Conservation (phyloP, 148 eudicot genomes). For the Heliosperma pusillum region DNA sequence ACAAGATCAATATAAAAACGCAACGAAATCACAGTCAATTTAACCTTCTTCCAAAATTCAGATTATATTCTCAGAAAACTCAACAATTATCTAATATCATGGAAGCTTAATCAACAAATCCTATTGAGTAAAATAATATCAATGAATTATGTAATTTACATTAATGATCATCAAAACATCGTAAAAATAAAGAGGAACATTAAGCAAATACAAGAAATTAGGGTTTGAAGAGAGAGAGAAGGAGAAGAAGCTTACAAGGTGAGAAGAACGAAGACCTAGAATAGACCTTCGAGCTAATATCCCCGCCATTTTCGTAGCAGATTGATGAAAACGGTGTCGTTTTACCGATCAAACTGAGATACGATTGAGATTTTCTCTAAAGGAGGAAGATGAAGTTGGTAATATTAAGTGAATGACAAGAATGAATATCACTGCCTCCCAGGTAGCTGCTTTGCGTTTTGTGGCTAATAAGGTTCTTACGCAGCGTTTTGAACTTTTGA, state of each 20-base stretch:
- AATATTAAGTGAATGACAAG: neutral
- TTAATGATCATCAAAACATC: neutral
- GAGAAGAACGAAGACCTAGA: slow-evolving; percentile 53
- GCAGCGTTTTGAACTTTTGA: neutral
- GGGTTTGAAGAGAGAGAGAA: slow-evolving; percentile 19
- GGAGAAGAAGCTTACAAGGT: slow-evolving; percentile 41
- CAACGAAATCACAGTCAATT: neutral
- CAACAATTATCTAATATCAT: neutral
- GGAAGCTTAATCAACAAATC: neutral
- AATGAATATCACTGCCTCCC: slow-evolving; percentile 1
- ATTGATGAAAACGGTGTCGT: neutral
- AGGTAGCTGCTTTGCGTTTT: neutral
- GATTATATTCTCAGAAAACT: neutral
- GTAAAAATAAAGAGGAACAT: neutral
- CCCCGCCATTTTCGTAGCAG: slow-evolving; percentile 49
- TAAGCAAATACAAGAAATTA: neutral
- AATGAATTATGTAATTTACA: neutral
- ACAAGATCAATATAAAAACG: neutral
- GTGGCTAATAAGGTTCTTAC: neutral
- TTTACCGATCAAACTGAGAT: slow-evolving; percentile 7
- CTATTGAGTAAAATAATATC: neutral
- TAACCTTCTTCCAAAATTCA: neutral
- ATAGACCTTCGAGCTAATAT: slow-evolving; percentile 67
- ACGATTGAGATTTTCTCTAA: neutral
- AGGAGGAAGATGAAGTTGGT: neutral